Conservation (phyloP, 352 stramenopile species). For the Globisporangium megalacanthum region DNA sequence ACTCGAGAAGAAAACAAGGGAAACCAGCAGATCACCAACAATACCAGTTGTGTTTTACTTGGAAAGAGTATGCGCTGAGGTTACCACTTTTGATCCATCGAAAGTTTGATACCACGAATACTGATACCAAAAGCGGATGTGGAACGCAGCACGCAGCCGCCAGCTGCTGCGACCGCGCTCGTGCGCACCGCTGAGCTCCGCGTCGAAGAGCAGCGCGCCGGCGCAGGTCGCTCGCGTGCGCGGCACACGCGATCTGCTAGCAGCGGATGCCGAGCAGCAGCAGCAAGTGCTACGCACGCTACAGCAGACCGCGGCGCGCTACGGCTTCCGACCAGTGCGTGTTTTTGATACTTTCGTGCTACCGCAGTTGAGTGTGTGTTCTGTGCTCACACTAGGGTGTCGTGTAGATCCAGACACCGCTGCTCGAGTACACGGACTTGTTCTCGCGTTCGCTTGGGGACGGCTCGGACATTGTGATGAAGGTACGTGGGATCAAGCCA, state of each 20-base stretch:
- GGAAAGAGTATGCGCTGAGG: no score
- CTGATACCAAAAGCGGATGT: no score
- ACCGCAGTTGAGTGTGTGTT: neutral
- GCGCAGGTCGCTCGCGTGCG: constrained; percentile 47
- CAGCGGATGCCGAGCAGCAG: constrained; percentile 57
- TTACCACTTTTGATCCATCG: no score
- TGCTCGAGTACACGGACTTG: constrained; percentile 85
- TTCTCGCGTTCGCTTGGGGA: constrained; percentile 77
- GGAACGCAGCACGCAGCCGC: no score
- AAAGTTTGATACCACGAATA: no score
- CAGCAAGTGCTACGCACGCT: constrained; percentile 52
- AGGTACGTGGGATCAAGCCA: constrained; percentile 26
- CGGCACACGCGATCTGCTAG: constrained; percentile 69
- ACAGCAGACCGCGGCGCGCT: constrained; percentile 51
- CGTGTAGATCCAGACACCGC: constrained; percentile 68
- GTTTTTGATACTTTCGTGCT: neutral
- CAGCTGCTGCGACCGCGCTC: no score
- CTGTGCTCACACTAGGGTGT: neutral
- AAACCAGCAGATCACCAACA: no score
- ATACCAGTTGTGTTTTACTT: no score
- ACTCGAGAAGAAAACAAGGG: no score
- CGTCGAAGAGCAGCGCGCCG: constrained; percentile 19
- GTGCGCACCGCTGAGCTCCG: no score
- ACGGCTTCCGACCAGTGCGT: constrained; percentile 70
- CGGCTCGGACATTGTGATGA: constrained; percentile 86